Conservation (phyloP, 2,329 filamentous ascomycete genomes). For the Penicillium concentricum region DNA sequence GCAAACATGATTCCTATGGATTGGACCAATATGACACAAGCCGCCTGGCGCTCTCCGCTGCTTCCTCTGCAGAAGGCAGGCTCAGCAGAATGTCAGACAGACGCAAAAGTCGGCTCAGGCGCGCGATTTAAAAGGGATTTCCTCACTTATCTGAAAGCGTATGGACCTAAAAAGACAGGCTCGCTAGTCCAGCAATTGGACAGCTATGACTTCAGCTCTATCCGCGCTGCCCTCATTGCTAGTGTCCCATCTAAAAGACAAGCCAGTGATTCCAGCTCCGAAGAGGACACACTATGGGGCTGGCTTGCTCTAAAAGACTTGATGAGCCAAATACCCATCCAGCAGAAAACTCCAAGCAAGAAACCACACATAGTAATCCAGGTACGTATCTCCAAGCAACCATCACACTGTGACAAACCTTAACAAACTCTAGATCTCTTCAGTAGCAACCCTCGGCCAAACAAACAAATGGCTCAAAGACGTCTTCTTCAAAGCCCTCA, state of each 20-base stretch:
- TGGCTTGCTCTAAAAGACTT: slow-evolving; percentile 68
- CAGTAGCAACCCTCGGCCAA: slow-evolving; percentile 73
- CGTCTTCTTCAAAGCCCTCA: slow-evolving; percentile 56
- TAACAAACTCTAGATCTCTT: slow-evolving; percentile 65
- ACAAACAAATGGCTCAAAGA: slow-evolving; percentile 70
- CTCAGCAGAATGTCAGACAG: slow-evolving; percentile 5
- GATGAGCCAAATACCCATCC: slow-evolving; percentile 55
- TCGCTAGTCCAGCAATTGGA: slow-evolving; percentile 58
- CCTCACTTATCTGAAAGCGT: slow-evolving; percentile 68
- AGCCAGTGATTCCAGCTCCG: slow-evolving; percentile 42
- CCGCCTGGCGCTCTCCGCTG: slow-evolving; percentile 72
- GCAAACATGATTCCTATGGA: slow-evolving; percentile 88
- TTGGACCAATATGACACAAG: slow-evolving; percentile 87
- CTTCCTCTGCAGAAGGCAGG: slow-evolving; percentile 52
- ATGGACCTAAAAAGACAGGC: slow-evolving; percentile 58
- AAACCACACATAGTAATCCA: slow-evolving; percentile 40
- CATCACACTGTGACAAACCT: too few species aligned
- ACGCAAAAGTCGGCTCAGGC: slow-evolving; percentile 58
- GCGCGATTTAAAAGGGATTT: slow-evolving; percentile 73
- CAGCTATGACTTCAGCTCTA: slow-evolving; percentile 65
- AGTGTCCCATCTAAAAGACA: slow-evolving; percentile 71
- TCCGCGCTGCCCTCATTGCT: slow-evolving; percentile 72
- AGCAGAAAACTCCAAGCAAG: slow-evolving; percentile 14
- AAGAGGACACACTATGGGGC: slow-evolving; percentile 65
- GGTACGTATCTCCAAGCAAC: slow-evolving; percentile 26